Conservation (phyloP, 176 grass and related monocot genomes). For the Triticum aestivum region DNA sequence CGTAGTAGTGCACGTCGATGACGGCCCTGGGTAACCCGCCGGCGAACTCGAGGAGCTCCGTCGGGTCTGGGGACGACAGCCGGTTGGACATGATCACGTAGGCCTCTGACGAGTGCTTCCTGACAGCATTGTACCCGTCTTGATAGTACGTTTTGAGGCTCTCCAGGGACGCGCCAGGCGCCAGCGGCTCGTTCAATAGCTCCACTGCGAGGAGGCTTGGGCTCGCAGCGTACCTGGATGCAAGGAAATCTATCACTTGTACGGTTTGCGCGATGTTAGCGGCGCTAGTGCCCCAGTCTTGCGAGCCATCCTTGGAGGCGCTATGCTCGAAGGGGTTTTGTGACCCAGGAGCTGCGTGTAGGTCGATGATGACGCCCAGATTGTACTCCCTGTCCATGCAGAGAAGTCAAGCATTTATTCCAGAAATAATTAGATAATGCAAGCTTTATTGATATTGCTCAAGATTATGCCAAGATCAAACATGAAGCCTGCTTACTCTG, state of each 20-base stretch:
- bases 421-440: neutral
- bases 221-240: constrained; percentile 46
- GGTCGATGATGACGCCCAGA: constrained; percentile 46
- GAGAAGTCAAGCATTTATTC: neutral
- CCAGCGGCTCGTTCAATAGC: constrained; percentile 65
- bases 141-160: constrained; percentile 63
- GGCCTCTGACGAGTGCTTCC: constrained; percentile 46
- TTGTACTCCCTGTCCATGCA: constrained; percentile 33
- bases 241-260: constrained; percentile 47
- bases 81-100: constrained; percentile 80
- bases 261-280: constrained; percentile 38
- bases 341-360: constrained; percentile 47
- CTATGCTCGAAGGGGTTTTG: constrained; percentile 57
- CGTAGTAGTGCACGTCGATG: constrained; percentile 63
- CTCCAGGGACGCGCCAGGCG: constrained; percentile 32
- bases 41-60: constrained; percentile 51
- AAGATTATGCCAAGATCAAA: neutral
- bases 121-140: constrained; percentile 55
- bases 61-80: neutral
- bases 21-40: constrained; percentile 18
- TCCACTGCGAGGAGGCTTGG: constrained; percentile 56
- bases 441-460: neutral
- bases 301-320: constrained; percentile 35
- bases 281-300: constrained; percentile 35
- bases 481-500: constrained; percentile 32